Conservation (phyloP, 2,329 filamentous ascomycete genomes). For the Penicillium thymicola region DNA sequence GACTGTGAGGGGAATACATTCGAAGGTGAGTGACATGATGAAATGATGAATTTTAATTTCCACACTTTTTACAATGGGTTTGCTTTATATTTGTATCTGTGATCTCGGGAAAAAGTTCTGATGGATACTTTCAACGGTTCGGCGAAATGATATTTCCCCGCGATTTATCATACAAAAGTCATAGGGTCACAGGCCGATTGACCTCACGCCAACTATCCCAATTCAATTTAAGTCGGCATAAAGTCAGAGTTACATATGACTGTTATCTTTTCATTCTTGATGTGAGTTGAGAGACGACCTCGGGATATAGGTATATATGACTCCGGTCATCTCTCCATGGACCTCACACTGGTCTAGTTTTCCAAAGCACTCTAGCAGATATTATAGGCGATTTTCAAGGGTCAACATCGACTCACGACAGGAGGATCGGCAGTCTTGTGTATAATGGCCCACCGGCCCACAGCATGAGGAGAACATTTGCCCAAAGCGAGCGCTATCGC, state of each 20-base stretch:
- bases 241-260: not conserved
- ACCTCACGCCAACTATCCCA: not conserved
- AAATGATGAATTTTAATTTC: not conserved
- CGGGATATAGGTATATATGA: no score
- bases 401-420: no score
- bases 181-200: not conserved
- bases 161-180: not conserved
- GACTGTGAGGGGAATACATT: conserved; percentile 15
- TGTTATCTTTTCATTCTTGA: not conserved
- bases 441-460: no score
- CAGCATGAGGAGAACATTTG: not conserved
- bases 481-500: not conserved
- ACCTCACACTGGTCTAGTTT: not conserved
- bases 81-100: not conserved
- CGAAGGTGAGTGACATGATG: conserved; percentile 11
- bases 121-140: not conserved
- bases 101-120: not conserved
- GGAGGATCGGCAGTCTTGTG: no score
- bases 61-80: not conserved
- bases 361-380: not conserved
- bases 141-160: conserved; percentile 7
- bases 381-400: not conserved
- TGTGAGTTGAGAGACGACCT: not conserved
- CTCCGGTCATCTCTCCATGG: not conserved
- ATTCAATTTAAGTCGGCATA: not conserved